Evolutionary conservation across 768 basidiomycete species (phyloP), one percentile per base, ranked within the genome.

Genomic region (Trametes meyenii): DNA sequence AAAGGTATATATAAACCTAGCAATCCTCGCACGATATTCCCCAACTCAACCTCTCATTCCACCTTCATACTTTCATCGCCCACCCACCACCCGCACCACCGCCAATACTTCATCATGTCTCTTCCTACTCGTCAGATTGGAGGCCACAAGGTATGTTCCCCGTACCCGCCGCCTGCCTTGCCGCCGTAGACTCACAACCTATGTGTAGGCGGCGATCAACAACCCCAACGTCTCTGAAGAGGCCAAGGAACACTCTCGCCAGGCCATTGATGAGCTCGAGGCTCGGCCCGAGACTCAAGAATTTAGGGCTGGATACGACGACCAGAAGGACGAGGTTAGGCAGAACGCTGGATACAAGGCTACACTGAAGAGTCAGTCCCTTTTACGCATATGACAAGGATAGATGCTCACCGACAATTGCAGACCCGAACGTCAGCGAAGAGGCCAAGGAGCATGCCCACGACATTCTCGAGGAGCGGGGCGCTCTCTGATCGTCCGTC

Each of bases 161-260:
- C 11, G n/a, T n/a, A n/a, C 6, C 46, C 26, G 7, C 13, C 33
- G 17, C 7, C 35, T 29, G 14, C 21, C 38, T n/a, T 45, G 2
- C 35, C 38, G 17, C 19, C 23, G 36, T 17, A 23, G 19, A 54
- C 51, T 16, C 7, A 23, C 43, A 5, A 8, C 39, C 6, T 40
- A 2, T 5, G 3, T 5, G 1, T 42, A 72, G 71, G 71, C 72
- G 6, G 67, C 67, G 17, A 52, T 73, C 52, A 67, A 72, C 58
- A 74, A 74, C 66, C 71, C 68, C 12, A 69, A 69, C 56, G 67
- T 71, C 62, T 72, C 72, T 2, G 68, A 71, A 0, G 70, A 72
- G 64, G 71, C 72, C 14, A 74, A 75, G 60, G 72, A 74, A 49
- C 69, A 70, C 50, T 69, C 71, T 4, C 70, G 69, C 17, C 60